Conservation (phyloP, 345 rosid genomes). For the Luvunga scandens region DNA sequence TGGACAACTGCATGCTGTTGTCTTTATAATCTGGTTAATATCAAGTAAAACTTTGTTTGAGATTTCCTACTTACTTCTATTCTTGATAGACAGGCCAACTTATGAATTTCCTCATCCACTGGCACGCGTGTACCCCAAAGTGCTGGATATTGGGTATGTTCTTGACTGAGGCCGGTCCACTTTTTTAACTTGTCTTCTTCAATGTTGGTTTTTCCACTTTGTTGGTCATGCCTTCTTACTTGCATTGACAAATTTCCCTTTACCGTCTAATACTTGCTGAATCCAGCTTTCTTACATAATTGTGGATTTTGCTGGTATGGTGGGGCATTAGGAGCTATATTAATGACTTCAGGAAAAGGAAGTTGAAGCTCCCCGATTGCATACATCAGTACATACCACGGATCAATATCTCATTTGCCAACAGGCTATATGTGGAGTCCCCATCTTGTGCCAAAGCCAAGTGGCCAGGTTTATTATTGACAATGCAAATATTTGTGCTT, state of each 20-base stretch:
- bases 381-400: conserved; percentile 89
- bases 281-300: conserved; percentile 84
- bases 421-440: conserved; percentile 99
- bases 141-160: conserved; percentile 94
- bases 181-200: neutral
- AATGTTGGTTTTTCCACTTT: neutral
- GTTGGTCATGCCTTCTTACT: neutral
- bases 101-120: conserved; percentile 95
- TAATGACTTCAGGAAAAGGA: conserved; percentile 87
- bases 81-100: conserved; percentile 93
- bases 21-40: neutral
- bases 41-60: conserved; percentile 7
- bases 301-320: conserved; percentile 95
- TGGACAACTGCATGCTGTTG: neutral
- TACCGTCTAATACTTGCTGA: conserved; percentile 2
- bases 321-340: conserved; percentile 94
- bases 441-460: conserved; percentile 94
- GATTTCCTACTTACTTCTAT: conserved; percentile 48
- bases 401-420: conserved; percentile 94
- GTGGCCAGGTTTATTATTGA: conserved; percentile 45
- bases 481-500: conserved; percentile 3
- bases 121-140: conserved; percentile 94
- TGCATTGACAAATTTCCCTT: neutral
- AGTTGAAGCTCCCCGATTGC: conserved; percentile 91
- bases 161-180: neutral